Base-by-base conservation (phyloP, 352 stramenopile species). In the Globisporangium ultimum region DNA sequence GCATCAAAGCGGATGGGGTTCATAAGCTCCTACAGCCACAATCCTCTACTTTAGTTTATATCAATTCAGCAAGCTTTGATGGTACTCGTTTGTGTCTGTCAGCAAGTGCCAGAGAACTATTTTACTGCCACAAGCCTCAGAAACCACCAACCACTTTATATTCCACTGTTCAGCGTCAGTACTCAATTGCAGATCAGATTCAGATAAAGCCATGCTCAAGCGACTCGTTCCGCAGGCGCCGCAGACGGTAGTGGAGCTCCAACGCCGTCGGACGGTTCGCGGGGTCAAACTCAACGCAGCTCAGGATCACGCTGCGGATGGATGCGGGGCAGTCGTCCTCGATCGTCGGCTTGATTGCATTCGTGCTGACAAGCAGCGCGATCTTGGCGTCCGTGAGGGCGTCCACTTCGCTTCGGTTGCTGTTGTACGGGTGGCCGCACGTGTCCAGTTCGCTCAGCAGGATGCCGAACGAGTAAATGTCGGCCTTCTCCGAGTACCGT, bases 161-260 rank as follows among this genome's bases (percentile, higher is more conserved):
- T 36, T 36, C 28, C 28, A 11, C 8, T 36, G 28, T 10, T 36
- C 28, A 36, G 28, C 28, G 28, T 36, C 8, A 6, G 4, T 36
- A 10, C 28, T 10, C 28, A 10, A 36, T 36, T 10, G 24, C 28
- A 36, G 28, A 10, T 18, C 8, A 8, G 2, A 18, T 18, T 45
- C 40, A 45, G 9, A 17, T 48, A 18, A 42, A 55, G 8, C 54
- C 54, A 15, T 46, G 28, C n/a, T 13, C 55, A 6, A 61, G 21
- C 6, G 7, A 50, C 28, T 49, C 48, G 3, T 24, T 46, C 10
- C 59, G 46, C 47, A 66, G 34, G 11, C 48, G 63, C 36, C 76
- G 58, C 48, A 87, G 55, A 10, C 71, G 69, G 54, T 79, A 91
- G 58, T 88, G 80, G 46, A 91, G 60, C 60, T 89, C 68, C 32